A percentile compares a stretch with the other conserved stretches of the same genome.
Conservation (phyloP, 2,329 filamentous ascomycete genomes). For the Neonectria coccinea region DNA sequence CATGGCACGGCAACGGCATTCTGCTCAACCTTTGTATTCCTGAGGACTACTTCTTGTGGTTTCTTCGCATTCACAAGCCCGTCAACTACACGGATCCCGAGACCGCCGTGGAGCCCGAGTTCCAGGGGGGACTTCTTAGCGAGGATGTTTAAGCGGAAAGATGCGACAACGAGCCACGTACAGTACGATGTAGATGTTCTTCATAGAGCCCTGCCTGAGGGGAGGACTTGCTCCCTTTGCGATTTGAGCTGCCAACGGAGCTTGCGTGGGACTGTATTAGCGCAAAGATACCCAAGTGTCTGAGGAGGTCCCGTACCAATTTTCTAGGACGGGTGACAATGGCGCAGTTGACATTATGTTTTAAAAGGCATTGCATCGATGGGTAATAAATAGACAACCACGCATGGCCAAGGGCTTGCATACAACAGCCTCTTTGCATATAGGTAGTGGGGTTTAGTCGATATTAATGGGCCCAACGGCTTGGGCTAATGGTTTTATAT, state of each 20-base stretch:
- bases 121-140: slow-evolving; percentile 41
- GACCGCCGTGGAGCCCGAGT: slow-evolving; percentile 51
- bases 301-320: slow-evolving; percentile 4
- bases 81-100: slow-evolving; percentile 54
- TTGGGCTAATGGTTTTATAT: slow-evolving; percentile 2
- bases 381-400: slow-evolving; percentile 22
- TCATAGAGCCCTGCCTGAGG: neutral
- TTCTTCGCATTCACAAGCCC: slow-evolving; percentile 74
- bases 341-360: slow-evolving; percentile 16
- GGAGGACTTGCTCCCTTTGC: neutral
- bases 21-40: slow-evolving; percentile 73
- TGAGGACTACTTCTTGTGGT: slow-evolving; percentile 76
- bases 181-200: slow-evolving; percentile 21
- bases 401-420: slow-evolving; percentile 21
- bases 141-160: slow-evolving; percentile 37
- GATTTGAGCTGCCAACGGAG: slow-evolving; percentile 8
- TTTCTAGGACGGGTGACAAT: slow-evolving; percentile 7
- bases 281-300: slow-evolving; percentile 6
- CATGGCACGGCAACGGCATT: slow-evolving; percentile 67
- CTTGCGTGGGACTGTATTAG: slow-evolving; percentile 8
- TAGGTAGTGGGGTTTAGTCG: slow-evolving; percentile 8
- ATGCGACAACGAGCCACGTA: slow-evolving; percentile 21
- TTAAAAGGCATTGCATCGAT: slow-evolving; percentile 17
- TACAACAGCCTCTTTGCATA: slow-evolving; percentile 25
- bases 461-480: slow-evolving; percentile 10